Conservation (phyloP, 352 stramenopile genomes). For the Paralagenidium karlingii region DNA sequence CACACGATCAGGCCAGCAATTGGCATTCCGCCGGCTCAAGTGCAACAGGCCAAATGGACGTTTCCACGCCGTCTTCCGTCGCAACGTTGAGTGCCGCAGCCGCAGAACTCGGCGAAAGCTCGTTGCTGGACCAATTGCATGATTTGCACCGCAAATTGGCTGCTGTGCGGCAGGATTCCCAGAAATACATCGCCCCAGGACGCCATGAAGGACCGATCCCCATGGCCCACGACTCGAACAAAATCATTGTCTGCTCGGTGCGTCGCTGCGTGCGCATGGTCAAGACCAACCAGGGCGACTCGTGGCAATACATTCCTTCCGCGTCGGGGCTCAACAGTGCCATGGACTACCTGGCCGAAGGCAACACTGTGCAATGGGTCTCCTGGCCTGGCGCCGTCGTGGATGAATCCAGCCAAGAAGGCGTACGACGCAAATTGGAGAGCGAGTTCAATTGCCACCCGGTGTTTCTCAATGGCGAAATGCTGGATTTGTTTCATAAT, state of each 20-base stretch:
- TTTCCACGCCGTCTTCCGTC: neutral
- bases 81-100: neutral
- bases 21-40: no score
- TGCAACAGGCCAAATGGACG: no score
- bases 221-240: constrained; percentile 65
- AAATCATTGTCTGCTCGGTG: constrained; percentile 66
- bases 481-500: constrained; percentile 80
- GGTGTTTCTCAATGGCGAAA: constrained; percentile 69
- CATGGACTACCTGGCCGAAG: constrained; percentile 50
- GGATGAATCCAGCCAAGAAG: constrained; percentile 65
- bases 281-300: constrained; percentile 52
- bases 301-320: constrained; percentile 61
- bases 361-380: constrained; percentile 85
- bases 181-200: constrained; percentile 45
- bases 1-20: no score
- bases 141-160: constrained; percentile 55
- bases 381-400: constrained; percentile 79
- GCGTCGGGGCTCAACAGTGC: constrained; percentile 55
- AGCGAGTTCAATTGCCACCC: constrained; percentile 74
- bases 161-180: constrained; percentile 60
- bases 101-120: constrained; percentile 45
- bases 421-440: constrained; percentile 59
- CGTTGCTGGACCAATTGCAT: constrained; percentile 64
- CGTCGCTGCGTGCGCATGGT: constrained; percentile 63
- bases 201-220: constrained; percentile 51